Evolutionary conservation across 371 early-diverging fungal species (phyloP).

Genomic region (Mortierella sp.): DNA sequence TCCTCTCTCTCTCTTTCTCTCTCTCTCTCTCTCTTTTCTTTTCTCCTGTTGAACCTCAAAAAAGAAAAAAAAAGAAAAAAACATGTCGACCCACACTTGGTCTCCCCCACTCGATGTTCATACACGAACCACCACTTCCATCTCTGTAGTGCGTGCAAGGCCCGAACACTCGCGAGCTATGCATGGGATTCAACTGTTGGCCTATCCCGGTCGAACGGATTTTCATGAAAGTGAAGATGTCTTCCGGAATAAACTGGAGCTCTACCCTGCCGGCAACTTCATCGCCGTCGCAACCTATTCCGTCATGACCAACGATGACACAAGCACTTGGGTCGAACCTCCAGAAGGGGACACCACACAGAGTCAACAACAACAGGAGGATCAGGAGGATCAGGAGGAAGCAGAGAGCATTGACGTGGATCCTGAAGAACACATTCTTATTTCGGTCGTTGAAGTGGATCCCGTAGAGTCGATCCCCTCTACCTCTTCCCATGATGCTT

Average conservation of each 20-base stretch:
- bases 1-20: not conserved
- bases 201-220: slow-evolving; percentile 21
- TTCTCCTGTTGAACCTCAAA: not conserved
- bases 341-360: not conserved
- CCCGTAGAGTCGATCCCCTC: slow-evolving; percentile 24
- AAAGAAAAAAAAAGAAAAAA: not conserved
- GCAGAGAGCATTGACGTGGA: slow-evolving; percentile 2
- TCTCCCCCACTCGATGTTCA: slow-evolving; percentile 39
- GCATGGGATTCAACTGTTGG: slow-evolving; percentile 36
- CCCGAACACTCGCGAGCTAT: slow-evolving; percentile 36
- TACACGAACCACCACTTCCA: slow-evolving; percentile 26
- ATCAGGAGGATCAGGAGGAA: not conserved
- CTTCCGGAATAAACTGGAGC: slow-evolving; percentile 36
- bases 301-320: slow-evolving; percentile 43
- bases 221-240: slow-evolving; percentile 42
- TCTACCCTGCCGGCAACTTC: slow-evolving; percentile 52
- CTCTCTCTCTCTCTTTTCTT: not conserved
- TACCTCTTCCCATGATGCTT: slow-evolving; percentile 18
- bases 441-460: slow-evolving; percentile 28
- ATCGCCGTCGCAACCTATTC: slow-evolving; percentile 44
- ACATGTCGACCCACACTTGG: slow-evolving; percentile 25
- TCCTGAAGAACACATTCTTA: not conserved
- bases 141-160: slow-evolving; percentile 33
- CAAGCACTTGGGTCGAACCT: slow-evolving; percentile 21
- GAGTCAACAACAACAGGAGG: not conserved